Percentiles rank a stretch among this genome's conserved stretches.
Evolutionary conservation across 1,284 basidiomycete genomes (phyloP).

Genomic region (Trichosporon sp.): DNA sequence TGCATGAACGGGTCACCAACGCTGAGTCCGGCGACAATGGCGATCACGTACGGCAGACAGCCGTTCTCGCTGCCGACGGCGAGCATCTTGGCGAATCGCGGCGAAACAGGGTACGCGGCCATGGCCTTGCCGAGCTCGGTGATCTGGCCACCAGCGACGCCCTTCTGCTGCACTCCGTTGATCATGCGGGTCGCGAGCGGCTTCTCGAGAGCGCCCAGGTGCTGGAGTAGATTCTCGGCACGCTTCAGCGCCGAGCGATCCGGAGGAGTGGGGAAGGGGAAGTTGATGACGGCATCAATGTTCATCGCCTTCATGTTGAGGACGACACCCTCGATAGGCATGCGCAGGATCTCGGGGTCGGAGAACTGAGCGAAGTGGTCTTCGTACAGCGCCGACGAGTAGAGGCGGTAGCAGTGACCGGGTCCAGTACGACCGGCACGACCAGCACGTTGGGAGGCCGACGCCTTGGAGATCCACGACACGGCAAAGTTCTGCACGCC

Average conservation of each 20-base stretch:
- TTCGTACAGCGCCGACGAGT: slow-evolving; percentile 78
- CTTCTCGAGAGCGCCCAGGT: slow-evolving; percentile 78
- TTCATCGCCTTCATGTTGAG: slow-evolving; percentile 99
- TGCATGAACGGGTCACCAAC: slow-evolving; percentile 96
- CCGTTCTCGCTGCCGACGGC: slow-evolving; percentile 88
- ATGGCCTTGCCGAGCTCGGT: slow-evolving; percentile 88
- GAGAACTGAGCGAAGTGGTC: slow-evolving; percentile 87
- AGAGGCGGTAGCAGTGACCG: slow-evolving; percentile 76
- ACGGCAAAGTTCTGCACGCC: slow-evolving; percentile 74
- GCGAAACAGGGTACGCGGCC: slow-evolving; percentile 90
- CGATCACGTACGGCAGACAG: slow-evolving; percentile 88
- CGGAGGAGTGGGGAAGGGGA: slow-evolving; percentile 97
- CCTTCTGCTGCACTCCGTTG: slow-evolving; percentile 47
- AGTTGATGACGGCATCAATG: slow-evolving; percentile 93
- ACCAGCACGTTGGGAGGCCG: slow-evolving; percentile 71
- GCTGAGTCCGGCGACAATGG: slow-evolving; percentile 87
- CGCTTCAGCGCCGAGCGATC: slow-evolving; percentile 75
- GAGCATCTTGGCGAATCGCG: slow-evolving; percentile 92
- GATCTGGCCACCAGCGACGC: slow-evolving; percentile 65
- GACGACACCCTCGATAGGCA: slow-evolving; percentile 95
- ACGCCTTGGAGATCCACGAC: slow-evolving; percentile 75
- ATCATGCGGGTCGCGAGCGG: slow-evolving; percentile 55
- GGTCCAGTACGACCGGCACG: slow-evolving; percentile 76
- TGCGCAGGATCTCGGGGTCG: slow-evolving; percentile 88
- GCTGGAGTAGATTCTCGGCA: slow-evolving; percentile 77